Evolutionary conservation across 2,329 filamentous ascomycete genomes (phyloP).

Genomic region (Fusarium tuaranense): DNA sequence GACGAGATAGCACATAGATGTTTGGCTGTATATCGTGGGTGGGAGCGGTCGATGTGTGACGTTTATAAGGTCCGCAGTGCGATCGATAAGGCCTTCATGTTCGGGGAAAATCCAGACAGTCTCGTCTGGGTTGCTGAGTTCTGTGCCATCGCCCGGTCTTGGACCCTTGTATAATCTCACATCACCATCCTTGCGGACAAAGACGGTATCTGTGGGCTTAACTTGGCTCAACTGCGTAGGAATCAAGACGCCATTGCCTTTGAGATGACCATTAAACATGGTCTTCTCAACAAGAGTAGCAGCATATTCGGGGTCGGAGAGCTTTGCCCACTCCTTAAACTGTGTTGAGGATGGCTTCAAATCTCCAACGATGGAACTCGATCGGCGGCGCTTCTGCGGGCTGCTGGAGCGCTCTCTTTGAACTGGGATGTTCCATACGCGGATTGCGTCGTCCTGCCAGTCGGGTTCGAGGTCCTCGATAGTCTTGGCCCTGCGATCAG

Average conservation of each 20-base stretch:
- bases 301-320: conserved; percentile 49
- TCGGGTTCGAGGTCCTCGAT: conserved; percentile 64
- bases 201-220: conserved; percentile 54
- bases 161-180: conserved; percentile 79
- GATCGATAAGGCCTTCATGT: conserved; percentile 21
- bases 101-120: conserved; percentile 46
- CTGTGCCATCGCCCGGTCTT: conserved; percentile 30
- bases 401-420: conserved; percentile 48
- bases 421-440: conserved; percentile 83
- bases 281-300: conserved; percentile 47
- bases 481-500: conserved; percentile 52
- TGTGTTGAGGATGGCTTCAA: not conserved
- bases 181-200: conserved; percentile 72
- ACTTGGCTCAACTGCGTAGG: conserved; percentile 45
- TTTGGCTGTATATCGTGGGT: conserved; percentile 70
- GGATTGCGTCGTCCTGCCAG: conserved; percentile 80
- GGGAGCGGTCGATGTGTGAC: conserved; percentile 65
- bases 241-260: conserved; percentile 38
- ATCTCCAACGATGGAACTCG: conserved; percentile 31
- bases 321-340: conserved; percentile 30
- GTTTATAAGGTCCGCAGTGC: conserved; percentile 17
- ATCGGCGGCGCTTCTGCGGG: conserved; percentile 50
- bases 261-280: conserved; percentile 52
- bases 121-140: conserved; percentile 35
- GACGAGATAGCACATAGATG: conserved; percentile 88